Evolutionary conservation across 768 basidiomycete species (phyloP).

Genomic region (Leucocoprinus leucothites): DNA sequence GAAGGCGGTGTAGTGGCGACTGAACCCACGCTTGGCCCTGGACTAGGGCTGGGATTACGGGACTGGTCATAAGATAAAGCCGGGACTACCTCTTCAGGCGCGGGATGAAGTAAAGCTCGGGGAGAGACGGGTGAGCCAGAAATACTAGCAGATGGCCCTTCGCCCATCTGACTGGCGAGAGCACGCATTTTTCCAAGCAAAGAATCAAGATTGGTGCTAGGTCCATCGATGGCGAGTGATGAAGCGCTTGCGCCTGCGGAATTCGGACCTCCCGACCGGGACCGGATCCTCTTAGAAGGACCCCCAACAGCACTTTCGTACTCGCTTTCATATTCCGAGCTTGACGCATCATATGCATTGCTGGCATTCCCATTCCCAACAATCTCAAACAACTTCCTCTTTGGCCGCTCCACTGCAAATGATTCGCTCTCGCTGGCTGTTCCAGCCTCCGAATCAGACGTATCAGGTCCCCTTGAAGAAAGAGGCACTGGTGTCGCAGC

Average conservation of each 20-base stretch:
- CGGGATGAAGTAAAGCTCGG: neutral
- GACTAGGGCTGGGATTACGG: neutral
- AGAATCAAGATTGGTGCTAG: neutral
- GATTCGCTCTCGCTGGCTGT: neutral
- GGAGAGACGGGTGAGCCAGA: neutral
- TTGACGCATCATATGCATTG: slow-evolving; percentile 7
- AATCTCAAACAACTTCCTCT: slow-evolving; percentile 7
- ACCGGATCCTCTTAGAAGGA: slow-evolving; percentile 7
- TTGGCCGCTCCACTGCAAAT: neutral
- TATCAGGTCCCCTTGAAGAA: neutral
- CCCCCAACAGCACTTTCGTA: slow-evolving; percentile 5
- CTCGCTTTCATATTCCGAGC: slow-evolving; percentile 8
- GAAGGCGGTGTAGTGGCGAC: slow-evolving; percentile 1
- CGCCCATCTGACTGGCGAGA: neutral
- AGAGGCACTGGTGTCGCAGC: neutral
- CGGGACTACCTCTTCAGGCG: neutral
- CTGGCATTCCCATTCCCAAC: neutral
- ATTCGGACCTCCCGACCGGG: neutral
- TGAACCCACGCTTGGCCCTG: slow-evolving; percentile 10
- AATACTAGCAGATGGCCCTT: no score
- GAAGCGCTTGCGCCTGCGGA: neutral
- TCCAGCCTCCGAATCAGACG: neutral
- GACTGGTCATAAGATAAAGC: neutral
- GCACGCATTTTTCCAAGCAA: neutral
- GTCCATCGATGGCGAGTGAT: neutral